phyloP scores from a whole-genome alignment of 164 flowering plant species.

The Nelumbo lutea region DNA sequence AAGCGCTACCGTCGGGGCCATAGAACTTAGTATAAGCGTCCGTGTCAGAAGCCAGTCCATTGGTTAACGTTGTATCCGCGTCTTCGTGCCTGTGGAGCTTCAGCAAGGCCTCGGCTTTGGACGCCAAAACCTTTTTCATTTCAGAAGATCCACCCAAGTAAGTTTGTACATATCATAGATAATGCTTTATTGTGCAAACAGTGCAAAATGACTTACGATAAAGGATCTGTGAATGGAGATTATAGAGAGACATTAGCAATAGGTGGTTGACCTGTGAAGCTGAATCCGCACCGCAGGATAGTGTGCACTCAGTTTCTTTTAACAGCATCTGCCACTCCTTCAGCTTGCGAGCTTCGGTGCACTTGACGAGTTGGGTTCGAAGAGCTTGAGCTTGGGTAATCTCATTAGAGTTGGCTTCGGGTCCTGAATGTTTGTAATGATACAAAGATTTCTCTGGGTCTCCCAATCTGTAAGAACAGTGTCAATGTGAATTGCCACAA shows the following conservation, averaged over 20 bases:
- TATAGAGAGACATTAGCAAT: background rate
- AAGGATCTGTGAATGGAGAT: background rate
- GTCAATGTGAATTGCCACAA: background rate
- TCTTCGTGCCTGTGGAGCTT: conserved; percentile 66
- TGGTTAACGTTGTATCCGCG: conserved; percentile 37
- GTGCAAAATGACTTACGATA: background rate
- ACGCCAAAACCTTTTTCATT: conserved; percentile 37
- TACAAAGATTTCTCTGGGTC: conserved; percentile 59
- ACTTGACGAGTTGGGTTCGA: conserved; percentile 31
- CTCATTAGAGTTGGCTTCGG: conserved; percentile 27
- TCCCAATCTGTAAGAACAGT: conserved; percentile 49
- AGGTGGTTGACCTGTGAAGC: conserved; percentile 57
- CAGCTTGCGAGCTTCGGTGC: conserved; percentile 43
- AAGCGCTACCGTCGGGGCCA: conserved; percentile 33
- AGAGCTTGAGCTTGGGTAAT: conserved; percentile 42
- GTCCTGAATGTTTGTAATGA: conserved; percentile 53
- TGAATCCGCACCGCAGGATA: conserved; percentile 71
- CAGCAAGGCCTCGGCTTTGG: conserved; percentile 76
- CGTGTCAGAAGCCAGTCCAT: conserved; percentile 30
- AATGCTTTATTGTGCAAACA: background rate
- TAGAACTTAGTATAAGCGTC: conserved; percentile 44
- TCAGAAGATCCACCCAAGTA: background rate
- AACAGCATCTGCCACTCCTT: conserved; percentile 55
- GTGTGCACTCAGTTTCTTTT: conserved; percentile 40
- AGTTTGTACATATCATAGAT: background rate